Base-by-base conservation (phyloP, 2,329 filamentous ascomycete species). In the Fusarium buharicum region DNA sequence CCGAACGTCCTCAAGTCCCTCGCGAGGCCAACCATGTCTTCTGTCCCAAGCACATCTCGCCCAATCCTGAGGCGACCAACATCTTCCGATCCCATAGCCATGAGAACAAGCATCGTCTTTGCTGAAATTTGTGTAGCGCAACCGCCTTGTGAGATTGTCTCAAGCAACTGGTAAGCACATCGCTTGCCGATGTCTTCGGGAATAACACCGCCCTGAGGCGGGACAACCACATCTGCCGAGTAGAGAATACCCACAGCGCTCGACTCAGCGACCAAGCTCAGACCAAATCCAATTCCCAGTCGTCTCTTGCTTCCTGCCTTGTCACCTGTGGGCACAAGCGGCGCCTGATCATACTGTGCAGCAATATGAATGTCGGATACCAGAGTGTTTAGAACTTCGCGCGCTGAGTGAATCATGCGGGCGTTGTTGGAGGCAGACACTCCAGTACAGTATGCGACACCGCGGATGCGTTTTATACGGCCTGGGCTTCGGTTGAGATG, bases 21-120 rank as follows among this genome's bases (percentile, higher is more conserved):
- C 11, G 91, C 93, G 50, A 97, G 78, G 45, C 87, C 86, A 53
- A 99, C 84, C 49, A 92, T 81, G 57, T 92, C 89, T 73, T 97
- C 92, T 3, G 88, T 90, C 0, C 88, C 93, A 40, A 98, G 77
- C 1, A 97, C 87, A 41, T 94, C 90, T 69, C 87, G 88, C 28
- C 93, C 92, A 55, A 99, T 74, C 62, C 91, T 86, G 66, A 99
- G 76, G 56, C 95, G 85, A 5, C 95, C 95, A 13, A 99, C 93
- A 75, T 99, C 95, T 74, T 98, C 95, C 1, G 90, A 92, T 0
- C 95, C 95, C 95, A 99, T 98, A 30, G 93, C 92, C 95, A 99
- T 99, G 62, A 99, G 81, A 16, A 89, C 91, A 49, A 99, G 76
- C 64, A 97, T 84, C 0, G 90, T 94, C 4, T 86, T 82, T 6